These are phyloP conservation scores for Pichia sp. DNA, from an alignment of 1,139 yeast species.

Conservation along the genomic window DNA sequence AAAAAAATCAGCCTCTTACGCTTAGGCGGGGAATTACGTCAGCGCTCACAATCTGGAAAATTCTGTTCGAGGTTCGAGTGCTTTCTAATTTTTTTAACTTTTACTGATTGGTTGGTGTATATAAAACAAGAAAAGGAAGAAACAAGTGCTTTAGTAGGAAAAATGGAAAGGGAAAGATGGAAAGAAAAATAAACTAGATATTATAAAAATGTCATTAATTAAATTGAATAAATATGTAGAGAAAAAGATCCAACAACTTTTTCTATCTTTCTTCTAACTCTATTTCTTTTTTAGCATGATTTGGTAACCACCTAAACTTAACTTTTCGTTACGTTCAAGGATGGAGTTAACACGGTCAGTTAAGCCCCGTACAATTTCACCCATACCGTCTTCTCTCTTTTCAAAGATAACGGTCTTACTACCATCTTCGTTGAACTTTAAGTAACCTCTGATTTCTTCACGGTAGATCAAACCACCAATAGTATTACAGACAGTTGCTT, in stretches of 20 bases:
- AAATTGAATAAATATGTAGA: neutral
- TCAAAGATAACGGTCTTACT: conserved; percentile 68
- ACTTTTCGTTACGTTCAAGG: conserved; percentile 83
- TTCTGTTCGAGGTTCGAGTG: too few relatives aligned
- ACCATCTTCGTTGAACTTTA: conserved; percentile 57
- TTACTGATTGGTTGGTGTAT: neutral
- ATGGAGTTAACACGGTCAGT: conserved; percentile 84
- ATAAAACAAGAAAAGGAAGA: neutral
- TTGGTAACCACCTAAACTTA: conserved; percentile 72
- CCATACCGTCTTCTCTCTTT: conserved; percentile 74
- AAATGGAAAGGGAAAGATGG: neutral
- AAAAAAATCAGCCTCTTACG: too few relatives aligned
- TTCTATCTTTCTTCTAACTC: neutral
- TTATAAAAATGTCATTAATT: neutral
- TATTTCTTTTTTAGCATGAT: conserved; percentile 23
- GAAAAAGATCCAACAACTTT: neutral
- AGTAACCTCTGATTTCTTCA: conserved; percentile 71
- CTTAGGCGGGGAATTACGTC: too few relatives aligned
- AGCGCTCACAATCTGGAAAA: too few relatives aligned
- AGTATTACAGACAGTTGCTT: conserved; percentile 55
- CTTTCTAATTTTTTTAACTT: neutral
- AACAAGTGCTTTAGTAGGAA: neutral
- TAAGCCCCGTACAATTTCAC: conserved; percentile 83
- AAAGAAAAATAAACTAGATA: neutral
- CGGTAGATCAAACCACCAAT: conserved; percentile 73